Evolutionary conservation across 139 green algal genomes (phyloP).

Genomic region (Asterochloris erici): DNA sequence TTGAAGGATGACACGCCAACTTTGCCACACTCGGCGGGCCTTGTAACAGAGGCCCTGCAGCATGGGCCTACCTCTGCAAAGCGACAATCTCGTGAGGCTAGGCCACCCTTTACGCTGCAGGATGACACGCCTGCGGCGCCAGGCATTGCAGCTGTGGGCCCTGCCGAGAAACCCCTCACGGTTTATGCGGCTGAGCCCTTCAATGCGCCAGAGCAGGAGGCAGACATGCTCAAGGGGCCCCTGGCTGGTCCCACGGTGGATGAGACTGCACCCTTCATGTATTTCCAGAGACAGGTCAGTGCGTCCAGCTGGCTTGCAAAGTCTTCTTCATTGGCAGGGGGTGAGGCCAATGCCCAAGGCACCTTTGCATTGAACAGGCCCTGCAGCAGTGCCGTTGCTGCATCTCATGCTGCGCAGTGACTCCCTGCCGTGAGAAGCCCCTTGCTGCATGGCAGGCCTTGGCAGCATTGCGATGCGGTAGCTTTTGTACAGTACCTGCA

Average conservation of each 20-base stretch:
- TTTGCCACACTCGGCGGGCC: too few relatives aligned
- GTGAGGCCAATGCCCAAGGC: neutral
- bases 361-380: neutral
- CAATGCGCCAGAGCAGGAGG: constrained; percentile 3
- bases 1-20: too few relatives aligned
- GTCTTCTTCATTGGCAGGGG: neutral
- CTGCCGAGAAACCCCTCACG: neutral
- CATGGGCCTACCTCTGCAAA: too few relatives aligned
- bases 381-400: neutral
- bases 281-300: constrained; percentile 16
- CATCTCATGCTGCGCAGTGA: neutral
- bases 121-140: too few relatives aligned
- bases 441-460: neutral
- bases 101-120: too few relatives aligned
- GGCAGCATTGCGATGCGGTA: neutral
- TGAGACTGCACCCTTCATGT: constrained; percentile 5
- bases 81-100: too few relatives aligned
- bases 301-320: neutral
- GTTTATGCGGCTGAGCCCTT: constrained; percentile 15
- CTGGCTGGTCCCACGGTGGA: neutral
- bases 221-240: neutral
- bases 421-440: neutral
- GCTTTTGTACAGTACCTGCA: neutral
- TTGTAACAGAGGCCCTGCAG: too few relatives aligned
- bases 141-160: too few relatives aligned